Evolutionary conservation across 2,329 filamentous ascomycete species (phyloP).

Genomic region (Trichoderma semiorbis): DNA sequence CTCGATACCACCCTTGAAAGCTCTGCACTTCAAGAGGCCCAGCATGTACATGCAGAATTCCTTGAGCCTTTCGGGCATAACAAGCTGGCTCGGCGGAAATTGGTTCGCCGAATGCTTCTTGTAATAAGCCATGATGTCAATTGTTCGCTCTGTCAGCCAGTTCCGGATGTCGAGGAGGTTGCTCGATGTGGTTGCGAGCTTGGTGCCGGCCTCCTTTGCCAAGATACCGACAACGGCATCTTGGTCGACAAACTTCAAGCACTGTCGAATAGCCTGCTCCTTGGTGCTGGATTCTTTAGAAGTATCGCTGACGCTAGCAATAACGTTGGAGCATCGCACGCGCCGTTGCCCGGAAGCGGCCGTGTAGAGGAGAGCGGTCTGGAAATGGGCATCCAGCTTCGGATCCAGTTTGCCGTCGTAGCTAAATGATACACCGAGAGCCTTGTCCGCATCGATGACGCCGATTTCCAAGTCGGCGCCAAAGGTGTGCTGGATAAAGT

Average conservation of each 20-base stretch:
- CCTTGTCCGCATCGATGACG: conserved; percentile 88
- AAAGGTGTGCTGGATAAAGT: conserved; percentile 93
- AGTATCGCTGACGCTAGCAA: conserved; percentile 82
- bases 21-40: conserved; percentile 81
- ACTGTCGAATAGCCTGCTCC: conserved; percentile 64
- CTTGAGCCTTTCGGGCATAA: conserved; percentile 92
- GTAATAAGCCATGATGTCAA: conserved; percentile 88
- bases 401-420: conserved; percentile 98
- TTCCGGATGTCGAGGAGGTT: conserved; percentile 81
- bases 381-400: conserved; percentile 96
- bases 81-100: conserved; percentile 86
- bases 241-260: conserved; percentile 91
- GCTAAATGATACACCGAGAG: conserved; percentile 83
- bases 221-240: conserved; percentile 86
- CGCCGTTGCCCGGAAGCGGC: conserved; percentile 84
- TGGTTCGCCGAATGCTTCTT: conserved; percentile 84
- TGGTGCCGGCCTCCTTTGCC: conserved; percentile 90
- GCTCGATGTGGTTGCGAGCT: conserved; percentile 66
- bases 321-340: conserved; percentile 88
- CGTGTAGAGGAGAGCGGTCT: conserved; percentile 91
- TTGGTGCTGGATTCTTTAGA: conserved; percentile 38
- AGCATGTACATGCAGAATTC: conserved; percentile 97
- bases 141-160: conserved; percentile 82
- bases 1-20: conserved; percentile 90
- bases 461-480: conserved; percentile 94